Evolutionary conservation across 2,329 filamentous ascomycete species (phyloP), one percentile per base, ranked within the genome.

Genomic region (Herpotrichia juniperi): DNA sequence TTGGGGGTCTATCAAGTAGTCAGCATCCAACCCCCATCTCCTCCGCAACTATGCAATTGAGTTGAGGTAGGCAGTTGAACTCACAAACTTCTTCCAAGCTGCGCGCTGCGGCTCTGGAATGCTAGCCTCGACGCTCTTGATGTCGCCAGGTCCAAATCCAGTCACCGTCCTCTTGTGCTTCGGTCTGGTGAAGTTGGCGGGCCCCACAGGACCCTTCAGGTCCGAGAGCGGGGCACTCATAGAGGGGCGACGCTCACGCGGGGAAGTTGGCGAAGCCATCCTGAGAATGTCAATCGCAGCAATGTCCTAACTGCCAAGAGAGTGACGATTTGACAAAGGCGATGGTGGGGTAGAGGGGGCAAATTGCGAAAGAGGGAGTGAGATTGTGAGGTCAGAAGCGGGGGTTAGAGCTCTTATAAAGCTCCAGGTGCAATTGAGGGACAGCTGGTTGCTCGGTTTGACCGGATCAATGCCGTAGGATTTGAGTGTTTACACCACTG

Each of bases 111-210:
- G 86, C 74, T 97, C 93, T 42, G 93, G 93, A 69, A 97, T 96
- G 54, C 78, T 86, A 80, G 92, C 91, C 79, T 97, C 93, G 43
- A 97, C 91, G 66, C 78, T 88, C 81, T 96, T 97, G 80, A 97
- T 97, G 72, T 99, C 94, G 30, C 85, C 81, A 24, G 92, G 84
- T 28, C 92, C 93, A 71, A 97, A 94, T 8, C 94, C 94, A 9
- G 94, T 99, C 61, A 90, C 90, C n/a, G 93, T 97, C 63, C 94
- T 86, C 82, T 91, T 97, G 80, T 99, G 94, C 79, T 97, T 99
- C 40, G 94, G 94, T 55, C 94, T 86, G 77, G 89, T 87, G 72
- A 96, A 93, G 35, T 87, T 88, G 14, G 55, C 51, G 34, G 92
- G 91, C n/a, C 89, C 89, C 51, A 97, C 86, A 16, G 90, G 88